Evolutionary conservation across 352 stramenopile genomes (phyloP).

Genomic region (Phytophthora fragariaefolia): DNA sequence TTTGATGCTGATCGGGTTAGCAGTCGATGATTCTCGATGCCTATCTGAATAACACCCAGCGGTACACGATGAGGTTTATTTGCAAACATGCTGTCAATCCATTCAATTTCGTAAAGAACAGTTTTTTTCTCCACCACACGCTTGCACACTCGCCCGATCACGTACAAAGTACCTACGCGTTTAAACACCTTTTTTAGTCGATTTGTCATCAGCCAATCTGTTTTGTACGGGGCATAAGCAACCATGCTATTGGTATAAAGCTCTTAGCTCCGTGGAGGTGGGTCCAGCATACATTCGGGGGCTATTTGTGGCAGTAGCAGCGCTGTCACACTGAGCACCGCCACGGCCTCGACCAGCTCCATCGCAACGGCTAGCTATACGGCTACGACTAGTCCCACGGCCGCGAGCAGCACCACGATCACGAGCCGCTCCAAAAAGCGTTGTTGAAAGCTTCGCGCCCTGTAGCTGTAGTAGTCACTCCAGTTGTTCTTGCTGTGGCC

Average conservation of each 20-base stretch:
- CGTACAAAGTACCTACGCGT: conserved; percentile 1
- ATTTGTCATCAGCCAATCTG: conserved; percentile 3
- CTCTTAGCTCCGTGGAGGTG: neutral
- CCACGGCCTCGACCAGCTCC: neutral
- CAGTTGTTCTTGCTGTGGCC: too few species aligned
- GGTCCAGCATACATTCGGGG: too few species aligned
- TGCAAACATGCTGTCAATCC: conserved; percentile 6
- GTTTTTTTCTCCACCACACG: neutral
- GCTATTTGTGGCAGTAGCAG: too few species aligned
- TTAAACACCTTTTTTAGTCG: neutral
- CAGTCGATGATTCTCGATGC: conserved; percentile 1
- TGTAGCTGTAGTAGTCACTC: neutral
- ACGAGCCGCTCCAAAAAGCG: neutral
- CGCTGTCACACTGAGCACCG: neutral
- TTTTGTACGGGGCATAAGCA: neutral
- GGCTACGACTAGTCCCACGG: neutral
- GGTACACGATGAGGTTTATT: neutral
- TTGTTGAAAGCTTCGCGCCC: too few species aligned
- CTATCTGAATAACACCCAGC: conserved; percentile 4
- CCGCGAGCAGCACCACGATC: neutral
- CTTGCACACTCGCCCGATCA: conserved; percentile 3
- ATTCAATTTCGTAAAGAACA: conserved; percentile 2
- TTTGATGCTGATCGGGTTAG: neutral
- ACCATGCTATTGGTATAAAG: neutral
- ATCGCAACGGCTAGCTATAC: neutral